Conservation (phyloP, 2,329 filamentous ascomycete genomes). For the Mycocentrospora acerina region DNA sequence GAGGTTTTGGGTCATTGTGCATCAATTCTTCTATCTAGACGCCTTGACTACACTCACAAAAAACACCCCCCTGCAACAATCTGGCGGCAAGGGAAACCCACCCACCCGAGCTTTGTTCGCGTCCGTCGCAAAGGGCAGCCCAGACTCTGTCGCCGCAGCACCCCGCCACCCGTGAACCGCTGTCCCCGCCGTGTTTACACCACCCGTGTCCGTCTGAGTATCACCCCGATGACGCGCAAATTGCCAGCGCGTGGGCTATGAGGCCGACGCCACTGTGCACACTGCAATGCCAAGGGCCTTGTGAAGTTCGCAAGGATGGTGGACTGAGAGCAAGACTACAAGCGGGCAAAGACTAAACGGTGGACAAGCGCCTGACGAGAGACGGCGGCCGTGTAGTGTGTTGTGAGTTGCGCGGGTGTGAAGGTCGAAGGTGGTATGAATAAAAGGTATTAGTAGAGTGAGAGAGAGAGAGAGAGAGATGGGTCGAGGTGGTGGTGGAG, state of each 20-base stretch:
- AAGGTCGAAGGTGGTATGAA: no score
- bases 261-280: no score
- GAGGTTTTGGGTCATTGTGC: not conserved
- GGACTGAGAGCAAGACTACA: constrained; percentile 8
- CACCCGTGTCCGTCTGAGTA: constrained; percentile 14
- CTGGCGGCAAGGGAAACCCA: no score
- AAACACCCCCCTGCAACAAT: no score
- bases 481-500: no score
- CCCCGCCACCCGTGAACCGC: constrained; percentile 5
- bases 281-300: constrained; percentile 11
- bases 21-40: not conserved
- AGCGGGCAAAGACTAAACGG: constrained; percentile 10
- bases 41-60: not conserved
- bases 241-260: constrained; percentile 13
- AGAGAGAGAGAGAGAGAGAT: no score
- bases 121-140: constrained; percentile 11
- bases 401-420: no score
- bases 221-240: constrained; percentile 11
- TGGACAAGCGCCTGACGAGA: no score
- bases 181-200: constrained; percentile 7
- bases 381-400: no score
- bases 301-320: constrained; percentile 19
- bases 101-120: constrained; percentile 18
- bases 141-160: constrained; percentile 8
- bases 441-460: no score